These are phyloP conservation scores for Ceratocystis destructans DNA, from an alignment of 2,329 filamentous ascomycete genomes.

Conservation along the genomic window DNA sequence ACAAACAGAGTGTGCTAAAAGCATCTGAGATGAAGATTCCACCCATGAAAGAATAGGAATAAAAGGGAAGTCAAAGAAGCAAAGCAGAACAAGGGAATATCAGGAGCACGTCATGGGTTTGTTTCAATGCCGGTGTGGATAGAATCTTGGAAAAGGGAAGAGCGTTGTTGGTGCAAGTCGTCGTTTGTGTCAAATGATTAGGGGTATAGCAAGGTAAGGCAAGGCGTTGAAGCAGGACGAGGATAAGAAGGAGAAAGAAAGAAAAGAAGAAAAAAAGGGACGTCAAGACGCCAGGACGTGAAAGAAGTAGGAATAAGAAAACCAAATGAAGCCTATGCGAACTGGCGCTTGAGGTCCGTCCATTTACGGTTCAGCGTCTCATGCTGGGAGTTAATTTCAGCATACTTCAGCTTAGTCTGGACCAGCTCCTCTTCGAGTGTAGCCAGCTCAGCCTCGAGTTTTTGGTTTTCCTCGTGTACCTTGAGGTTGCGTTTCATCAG, in stretches of 20 bases:
- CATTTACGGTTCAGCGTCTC: conserved; percentile 64
- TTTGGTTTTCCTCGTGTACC: conserved; percentile 84
- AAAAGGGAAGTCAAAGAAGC: conserved; percentile 6
- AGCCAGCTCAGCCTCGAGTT: conserved; percentile 73
- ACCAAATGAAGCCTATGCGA: conserved; percentile 27
- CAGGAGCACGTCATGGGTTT: no score
- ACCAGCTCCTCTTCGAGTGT: conserved; percentile 91
- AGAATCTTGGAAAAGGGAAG: not conserved
- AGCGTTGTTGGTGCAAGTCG: not conserved
- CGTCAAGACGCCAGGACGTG: not conserved
- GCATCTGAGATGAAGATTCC: no score
- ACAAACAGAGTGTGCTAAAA: no score
- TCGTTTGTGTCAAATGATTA: conserved; percentile 3
- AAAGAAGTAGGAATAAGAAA: not conserved
- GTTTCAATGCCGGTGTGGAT: no score
- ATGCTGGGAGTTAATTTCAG: conserved; percentile 63
- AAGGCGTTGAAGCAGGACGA: not conserved
- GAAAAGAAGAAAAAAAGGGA: not conserved
- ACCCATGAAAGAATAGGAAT: not conserved
- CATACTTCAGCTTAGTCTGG: conserved; percentile 85
- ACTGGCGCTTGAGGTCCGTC: conserved; percentile 54
- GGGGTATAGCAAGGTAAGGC: not conserved
- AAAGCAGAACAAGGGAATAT: not conserved
- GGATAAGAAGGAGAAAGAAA: conserved; percentile 1
- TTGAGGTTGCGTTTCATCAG: conserved; percentile 87